Percentiles rank a stretch among this genome's conserved stretches.
phyloP scores from a whole-genome alignment of 352 stramenopile species.

The Phytopythium cucurbitacearum region DNA sequence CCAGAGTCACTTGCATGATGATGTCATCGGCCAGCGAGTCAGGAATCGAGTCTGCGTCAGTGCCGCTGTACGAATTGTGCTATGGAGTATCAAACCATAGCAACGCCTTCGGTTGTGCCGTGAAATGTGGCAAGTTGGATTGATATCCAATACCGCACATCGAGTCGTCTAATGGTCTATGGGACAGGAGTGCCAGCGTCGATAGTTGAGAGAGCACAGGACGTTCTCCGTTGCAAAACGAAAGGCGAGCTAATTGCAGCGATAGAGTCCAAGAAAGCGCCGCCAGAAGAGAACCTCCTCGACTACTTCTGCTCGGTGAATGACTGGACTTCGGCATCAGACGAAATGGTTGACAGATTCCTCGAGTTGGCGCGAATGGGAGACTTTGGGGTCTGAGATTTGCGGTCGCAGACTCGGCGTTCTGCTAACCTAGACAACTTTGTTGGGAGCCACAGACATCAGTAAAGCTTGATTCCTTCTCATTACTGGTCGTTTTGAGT shows the following conservation, averaged over 20 bases:
- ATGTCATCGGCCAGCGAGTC: conserved; percentile 38
- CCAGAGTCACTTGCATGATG: conserved; percentile 39
- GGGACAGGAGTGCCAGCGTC: conserved; percentile 36
- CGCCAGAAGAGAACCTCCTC: conserved; percentile 36
- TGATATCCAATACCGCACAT: neutral
- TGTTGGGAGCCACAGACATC: too few relatives aligned
- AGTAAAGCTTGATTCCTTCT: too few relatives aligned
- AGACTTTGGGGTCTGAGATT: conserved; percentile 1
- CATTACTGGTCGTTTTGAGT: too few relatives aligned
- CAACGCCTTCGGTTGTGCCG: conserved; percentile 68
- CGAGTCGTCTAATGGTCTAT: conserved; percentile 5
- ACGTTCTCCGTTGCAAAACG: conserved; percentile 35
- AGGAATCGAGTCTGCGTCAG: conserved; percentile 12
- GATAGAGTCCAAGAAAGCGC: conserved; percentile 15
- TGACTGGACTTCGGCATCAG: conserved; percentile 39
- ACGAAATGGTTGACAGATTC: conserved; percentile 44
- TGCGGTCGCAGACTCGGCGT: too few relatives aligned
- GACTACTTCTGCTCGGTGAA: conserved; percentile 45
- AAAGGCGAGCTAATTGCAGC: conserved; percentile 17
- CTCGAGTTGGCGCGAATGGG: conserved; percentile 45
- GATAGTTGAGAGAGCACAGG: conserved; percentile 37
- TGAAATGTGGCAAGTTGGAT: conserved; percentile 44
- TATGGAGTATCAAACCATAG: conserved; percentile 60
- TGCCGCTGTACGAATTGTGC: conserved; percentile 60
- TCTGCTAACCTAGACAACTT: too few relatives aligned